phyloP scores from a whole-genome alignment of 2,329 filamentous ascomycete species.

The Clonostachys rhizophaga region DNA sequence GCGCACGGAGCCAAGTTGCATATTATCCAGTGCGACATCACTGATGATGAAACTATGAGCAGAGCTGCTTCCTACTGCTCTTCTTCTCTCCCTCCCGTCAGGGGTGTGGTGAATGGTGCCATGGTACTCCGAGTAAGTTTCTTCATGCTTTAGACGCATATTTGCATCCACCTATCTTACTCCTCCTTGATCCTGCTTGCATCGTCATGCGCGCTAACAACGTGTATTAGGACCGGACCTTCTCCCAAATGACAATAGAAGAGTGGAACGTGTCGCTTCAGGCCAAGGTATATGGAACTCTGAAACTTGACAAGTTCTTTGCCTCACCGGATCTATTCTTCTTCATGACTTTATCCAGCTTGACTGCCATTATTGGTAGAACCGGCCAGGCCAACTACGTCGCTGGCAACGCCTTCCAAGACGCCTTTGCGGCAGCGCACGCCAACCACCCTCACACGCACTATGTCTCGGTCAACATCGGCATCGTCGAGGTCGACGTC shows the following conservation, averaged over 20 bases:
- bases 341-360: slow-evolving; percentile 28
- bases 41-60: slow-evolving; percentile 6
- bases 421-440: slow-evolving; percentile 14
- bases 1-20: not conserved
- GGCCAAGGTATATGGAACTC: slow-evolving; percentile 22
- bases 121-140: slow-evolving; percentile 25
- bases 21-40: slow-evolving; percentile 10
- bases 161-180: too few relatives aligned
- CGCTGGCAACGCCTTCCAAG: slow-evolving; percentile 22
- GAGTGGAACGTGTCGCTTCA: not conserved
- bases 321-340: slow-evolving; percentile 21
- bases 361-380: slow-evolving; percentile 23
- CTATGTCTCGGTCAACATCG: not conserved
- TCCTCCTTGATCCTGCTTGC: not conserved
- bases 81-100: slow-evolving; percentile 20
- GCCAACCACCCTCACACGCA: not conserved
- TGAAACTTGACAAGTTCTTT: slow-evolving; percentile 22
- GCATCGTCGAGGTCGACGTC: not conserved
- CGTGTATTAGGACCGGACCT: not conserved
- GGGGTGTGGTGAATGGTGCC: slow-evolving; percentile 34
- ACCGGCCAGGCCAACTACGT: slow-evolving; percentile 33
- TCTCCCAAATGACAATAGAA: not conserved
- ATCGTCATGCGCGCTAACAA: not conserved
- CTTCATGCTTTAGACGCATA: too few relatives aligned
- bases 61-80: slow-evolving; percentile 3